Evolutionary conservation across 768 basidiomycete genomes (phyloP), one percentile per base, ranked within the genome.

Genomic region (Lentinula lateritia): DNA sequence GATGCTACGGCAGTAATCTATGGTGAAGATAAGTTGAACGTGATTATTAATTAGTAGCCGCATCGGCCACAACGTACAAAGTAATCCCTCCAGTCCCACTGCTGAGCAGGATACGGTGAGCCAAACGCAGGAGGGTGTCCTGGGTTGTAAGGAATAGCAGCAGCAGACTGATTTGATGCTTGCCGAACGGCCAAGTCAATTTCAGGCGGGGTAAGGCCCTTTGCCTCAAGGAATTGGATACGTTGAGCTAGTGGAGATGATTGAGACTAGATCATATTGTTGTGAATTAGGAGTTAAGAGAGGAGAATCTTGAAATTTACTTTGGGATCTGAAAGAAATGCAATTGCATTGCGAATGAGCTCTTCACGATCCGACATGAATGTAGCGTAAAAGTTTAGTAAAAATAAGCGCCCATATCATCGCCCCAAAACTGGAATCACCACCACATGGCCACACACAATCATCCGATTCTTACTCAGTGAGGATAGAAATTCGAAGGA

Each of bases 51-150:
- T 41, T 34, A 20, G n/a, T 28, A 9, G 39, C 36, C 32, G 34
- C 34, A 48, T 6, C 15, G 52, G 35, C 35, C 28, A 56, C 38
- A 18, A 77, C 92, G 69, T 70, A 95, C 95, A 72, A 98, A 99
- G 73, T 96, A 93, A 75, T 99, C 97, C 61, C 95, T 81, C 97
- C 97, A 99, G 72, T 98, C 96, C 84, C 92, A 87, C 62, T 77
- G 79, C 8, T 83, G 85, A 23, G 79, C 79, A 64, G 82, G 73
- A 63, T 78, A 74, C 18, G 79, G 74, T 41, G 68, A 68, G 2
- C 72, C 76, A 72, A 86, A 89, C 1, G 72, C 67, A 52, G 78
- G 67, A 59, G 73, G 62, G 68, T 83, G 83, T 39, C 69, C 70
- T 5, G 68, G 62, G 41, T 66, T 65, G 67, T 61, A 68, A 35